Percentiles rank a stretch among this genome's conserved stretches.
Evolutionary conservation across 164 flowering plant species (phyloP).

Genomic region (Magnolia kwangsiensis): DNA sequence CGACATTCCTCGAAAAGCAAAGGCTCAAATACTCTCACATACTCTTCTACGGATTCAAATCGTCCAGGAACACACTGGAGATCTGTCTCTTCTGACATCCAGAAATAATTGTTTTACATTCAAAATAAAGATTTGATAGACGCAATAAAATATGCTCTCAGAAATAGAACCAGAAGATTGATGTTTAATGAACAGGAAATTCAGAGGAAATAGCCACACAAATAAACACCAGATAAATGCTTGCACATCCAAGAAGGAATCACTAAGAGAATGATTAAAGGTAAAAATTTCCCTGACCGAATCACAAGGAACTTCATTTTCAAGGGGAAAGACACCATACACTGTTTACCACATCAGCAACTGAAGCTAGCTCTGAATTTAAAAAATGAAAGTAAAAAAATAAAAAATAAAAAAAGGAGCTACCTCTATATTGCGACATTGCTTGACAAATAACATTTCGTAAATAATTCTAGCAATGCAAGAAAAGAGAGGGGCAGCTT

Average conservation of each 20-base stretch:
- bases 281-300: neutral
- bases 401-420: too few species aligned
- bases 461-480: too few species aligned
- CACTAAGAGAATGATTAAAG: neutral
- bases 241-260: neutral
- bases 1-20: conserved; percentile 98
- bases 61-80: conserved; percentile 90
- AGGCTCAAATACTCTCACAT: conserved; percentile 94
- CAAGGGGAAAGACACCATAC: neutral
- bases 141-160: neutral
- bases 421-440: too few species aligned
- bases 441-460: too few species aligned
- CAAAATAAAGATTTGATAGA: neutral
- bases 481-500: too few species aligned
- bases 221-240: neutral
- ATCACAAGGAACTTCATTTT: neutral
- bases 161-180: neutral
- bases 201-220: neutral
- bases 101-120: conserved; percentile 1
- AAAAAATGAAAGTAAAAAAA: too few species aligned
- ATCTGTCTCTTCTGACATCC: conserved; percentile 66
- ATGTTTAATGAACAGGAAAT: neutral
- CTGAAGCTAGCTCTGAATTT: too few species aligned
- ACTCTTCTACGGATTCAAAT: conserved; percentile 95
- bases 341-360: too few species aligned